Conservation (phyloP, 2,329 filamentous ascomycete species). For the Cryoendolithus antarcticus region DNA sequence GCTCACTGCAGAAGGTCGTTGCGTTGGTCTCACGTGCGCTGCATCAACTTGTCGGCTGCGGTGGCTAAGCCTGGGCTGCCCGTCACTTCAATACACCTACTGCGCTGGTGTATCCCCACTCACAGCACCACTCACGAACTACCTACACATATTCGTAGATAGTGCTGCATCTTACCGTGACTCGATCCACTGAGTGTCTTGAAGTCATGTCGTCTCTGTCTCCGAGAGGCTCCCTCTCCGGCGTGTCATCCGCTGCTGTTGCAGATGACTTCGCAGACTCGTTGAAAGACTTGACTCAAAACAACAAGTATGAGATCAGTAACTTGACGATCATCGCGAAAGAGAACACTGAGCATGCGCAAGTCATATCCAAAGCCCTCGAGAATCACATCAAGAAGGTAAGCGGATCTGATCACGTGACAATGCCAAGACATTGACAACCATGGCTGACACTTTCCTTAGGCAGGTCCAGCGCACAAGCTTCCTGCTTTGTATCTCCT, state of each 20-base stretch:
- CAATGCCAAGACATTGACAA: not conserved
- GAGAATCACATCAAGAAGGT: conserved; percentile 92
- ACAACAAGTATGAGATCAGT: conserved; percentile 90
- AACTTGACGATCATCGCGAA: conserved; percentile 95
- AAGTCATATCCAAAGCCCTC: conserved; percentile 80
- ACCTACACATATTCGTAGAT: too few species aligned
- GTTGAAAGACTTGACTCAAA: conserved; percentile 78
- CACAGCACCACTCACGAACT: too few species aligned
- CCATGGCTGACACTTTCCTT: not conserved
- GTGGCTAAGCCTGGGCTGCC: too few species aligned
- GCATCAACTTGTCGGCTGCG: too few species aligned
- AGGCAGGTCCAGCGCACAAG: conserved; percentile 83
- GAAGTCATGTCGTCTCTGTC: conserved; percentile 45
- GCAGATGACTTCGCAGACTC: conserved; percentile 91
- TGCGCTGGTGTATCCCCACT: too few species aligned
- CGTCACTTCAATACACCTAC: too few species aligned
- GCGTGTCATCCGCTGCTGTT: conserved; percentile 62
- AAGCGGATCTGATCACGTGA: conserved; percentile 35
- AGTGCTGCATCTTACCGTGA: too few species aligned
- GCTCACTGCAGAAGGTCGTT: too few species aligned
- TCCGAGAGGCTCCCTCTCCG: conserved; percentile 22
- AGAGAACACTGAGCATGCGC: conserved; percentile 90
- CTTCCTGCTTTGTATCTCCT: conserved; percentile 90
- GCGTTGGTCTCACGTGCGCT: too few species aligned
- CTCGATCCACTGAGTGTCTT: not conserved